phyloP scores from a whole-genome alignment of 2,329 filamentous ascomycete species.

The Calonectria henricotiae region DNA sequence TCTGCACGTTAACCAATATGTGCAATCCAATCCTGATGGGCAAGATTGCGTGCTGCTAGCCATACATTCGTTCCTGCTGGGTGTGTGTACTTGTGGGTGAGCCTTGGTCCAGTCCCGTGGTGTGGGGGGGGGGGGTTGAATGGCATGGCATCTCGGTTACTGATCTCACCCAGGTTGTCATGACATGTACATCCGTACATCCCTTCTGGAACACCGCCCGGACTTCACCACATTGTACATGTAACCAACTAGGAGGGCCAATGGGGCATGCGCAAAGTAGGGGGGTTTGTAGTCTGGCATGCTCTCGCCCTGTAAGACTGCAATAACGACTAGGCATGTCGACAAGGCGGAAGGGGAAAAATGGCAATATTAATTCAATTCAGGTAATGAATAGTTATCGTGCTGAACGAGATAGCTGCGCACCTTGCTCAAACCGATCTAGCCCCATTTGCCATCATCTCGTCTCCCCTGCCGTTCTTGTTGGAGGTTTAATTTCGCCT shows the following conservation, averaged over 20 bases:
- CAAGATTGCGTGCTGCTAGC: constrained; percentile 17
- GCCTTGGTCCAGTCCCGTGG: constrained; percentile 18
- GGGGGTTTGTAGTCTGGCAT: constrained; percentile 6
- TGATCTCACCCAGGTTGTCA: constrained; percentile 26
- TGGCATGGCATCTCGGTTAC: constrained; percentile 28
- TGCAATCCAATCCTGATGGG: constrained; percentile 19
- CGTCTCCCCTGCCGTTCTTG: constrained; percentile 29
- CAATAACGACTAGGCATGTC: constrained; percentile 2
- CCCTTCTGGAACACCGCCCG: constrained; percentile 21
- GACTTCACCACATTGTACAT: constrained; percentile 12
- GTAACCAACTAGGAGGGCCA: constrained; percentile 6
- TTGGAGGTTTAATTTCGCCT: constrained; percentile 47
- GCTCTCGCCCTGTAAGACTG: constrained; percentile 14
- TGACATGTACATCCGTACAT: constrained; percentile 25
- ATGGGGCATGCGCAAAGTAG: constrained; percentile 8
- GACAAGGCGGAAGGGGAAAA: background rate
- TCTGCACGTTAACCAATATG: constrained; percentile 22
- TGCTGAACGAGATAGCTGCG: constrained; percentile 7
- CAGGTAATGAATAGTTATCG: constrained; percentile 21
- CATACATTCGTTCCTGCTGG: background rate
- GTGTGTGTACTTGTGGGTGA: background rate
- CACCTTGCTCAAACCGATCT: constrained; percentile 20
- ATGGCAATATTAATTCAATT: constrained; percentile 16
- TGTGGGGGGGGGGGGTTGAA: background rate
- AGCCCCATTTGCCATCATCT: constrained; percentile 25